Base-by-base conservation (phyloP, 768 basidiomycete genomes). In the Sporobolomyces phaffii region DNA sequence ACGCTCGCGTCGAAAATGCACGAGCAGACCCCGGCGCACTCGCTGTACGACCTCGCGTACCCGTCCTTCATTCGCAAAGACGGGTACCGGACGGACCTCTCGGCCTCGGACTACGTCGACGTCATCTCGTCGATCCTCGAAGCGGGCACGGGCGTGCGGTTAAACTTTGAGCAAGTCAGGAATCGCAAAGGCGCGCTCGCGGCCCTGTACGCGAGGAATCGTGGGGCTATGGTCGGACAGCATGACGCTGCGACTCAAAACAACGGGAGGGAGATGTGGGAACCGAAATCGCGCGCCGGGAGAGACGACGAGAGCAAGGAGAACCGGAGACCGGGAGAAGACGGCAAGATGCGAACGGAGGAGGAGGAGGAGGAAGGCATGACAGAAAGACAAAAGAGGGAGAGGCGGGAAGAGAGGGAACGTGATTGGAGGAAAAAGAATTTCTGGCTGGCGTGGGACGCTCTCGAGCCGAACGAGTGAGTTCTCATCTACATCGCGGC, bases 381-480 rank as follows among this genome's bases (percentile, higher is more conserved):
- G 87, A 83, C 47, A 36, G 73, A 74, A 48, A 43, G 56, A 28
- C 73, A 73, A 54, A 72, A 75, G 53, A 75, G 67, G 60, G 76
- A 75, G 44, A 51, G 36, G 50, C 41, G 71, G 52, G 75, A 73
- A 60, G 73, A 69, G 62, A 80, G 80, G 72, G 84, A 85, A 66
- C 81, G 86, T 38, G 80, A 84, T 59, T 92, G 89, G 88, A 89
- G 90, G 87, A 83, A 88, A 50, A 83, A 81, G 77, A 98, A 97
- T 77, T 99, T 98, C 75, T 99, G 96, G 96, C 83, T 84, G 14
- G 91, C 91, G 3, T 97, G 87, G 76, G 94, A 97, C 76, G 88
- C 94, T 6, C 84, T 96, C 60, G 81, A 76, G 15, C 77, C 83
- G 13, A 57, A 31, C 64, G 87, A 97, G 94, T 97, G 77, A 81